Conservation (phyloP, 2,329 filamentous ascomycete species). For the Penicillium sp. region DNA sequence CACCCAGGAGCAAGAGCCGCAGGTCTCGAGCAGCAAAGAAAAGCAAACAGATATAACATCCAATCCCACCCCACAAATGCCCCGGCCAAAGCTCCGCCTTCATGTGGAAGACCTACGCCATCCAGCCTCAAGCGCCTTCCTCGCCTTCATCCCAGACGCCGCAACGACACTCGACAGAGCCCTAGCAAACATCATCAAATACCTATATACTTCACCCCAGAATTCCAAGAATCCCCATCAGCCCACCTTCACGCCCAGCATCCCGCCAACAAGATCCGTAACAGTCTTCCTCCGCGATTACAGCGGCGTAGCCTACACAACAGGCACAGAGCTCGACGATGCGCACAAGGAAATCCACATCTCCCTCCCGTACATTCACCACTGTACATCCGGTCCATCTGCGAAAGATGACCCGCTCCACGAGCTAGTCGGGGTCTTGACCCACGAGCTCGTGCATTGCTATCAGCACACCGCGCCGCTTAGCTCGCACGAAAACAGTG, state of each 20-base stretch:
- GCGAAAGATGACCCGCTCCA: slow-evolving; percentile 25
- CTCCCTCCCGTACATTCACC: slow-evolving; percentile 62
- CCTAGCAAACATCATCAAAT: slow-evolving; percentile 58
- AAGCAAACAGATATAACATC: slow-evolving; percentile 4
- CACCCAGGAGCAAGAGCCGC: background rate
- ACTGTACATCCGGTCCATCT: slow-evolving; percentile 13
- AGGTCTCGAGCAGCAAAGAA: background rate
- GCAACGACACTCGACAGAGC: slow-evolving; percentile 52
- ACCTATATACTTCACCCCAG: slow-evolving; percentile 53
- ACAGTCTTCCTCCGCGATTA: slow-evolving; percentile 73
- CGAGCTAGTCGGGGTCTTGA: slow-evolving; percentile 74
- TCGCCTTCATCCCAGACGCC: slow-evolving; percentile 55
- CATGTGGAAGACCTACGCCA: slow-evolving; percentile 28
- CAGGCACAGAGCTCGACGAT: slow-evolving; percentile 63
- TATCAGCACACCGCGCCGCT: slow-evolving; percentile 67
- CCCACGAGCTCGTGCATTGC: slow-evolving; percentile 91
- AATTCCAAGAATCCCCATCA: slow-evolving; percentile 9
- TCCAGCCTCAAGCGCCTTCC: slow-evolving; percentile 48
- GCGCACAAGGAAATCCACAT: slow-evolving; percentile 94
- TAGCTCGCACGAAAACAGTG: slow-evolving; percentile 28
- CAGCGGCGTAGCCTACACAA: slow-evolving; percentile 82
- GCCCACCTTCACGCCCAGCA: slow-evolving; percentile 27
- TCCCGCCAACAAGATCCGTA: slow-evolving; percentile 67
- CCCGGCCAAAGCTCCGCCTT: slow-evolving; percentile 31
- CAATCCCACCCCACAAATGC: slow-evolving; percentile 5